These are phyloP conservation scores for Ophiostoma tasmaniense DNA, from an alignment of 2,329 filamentous ascomycete species.

Conservation along the genomic window DNA sequence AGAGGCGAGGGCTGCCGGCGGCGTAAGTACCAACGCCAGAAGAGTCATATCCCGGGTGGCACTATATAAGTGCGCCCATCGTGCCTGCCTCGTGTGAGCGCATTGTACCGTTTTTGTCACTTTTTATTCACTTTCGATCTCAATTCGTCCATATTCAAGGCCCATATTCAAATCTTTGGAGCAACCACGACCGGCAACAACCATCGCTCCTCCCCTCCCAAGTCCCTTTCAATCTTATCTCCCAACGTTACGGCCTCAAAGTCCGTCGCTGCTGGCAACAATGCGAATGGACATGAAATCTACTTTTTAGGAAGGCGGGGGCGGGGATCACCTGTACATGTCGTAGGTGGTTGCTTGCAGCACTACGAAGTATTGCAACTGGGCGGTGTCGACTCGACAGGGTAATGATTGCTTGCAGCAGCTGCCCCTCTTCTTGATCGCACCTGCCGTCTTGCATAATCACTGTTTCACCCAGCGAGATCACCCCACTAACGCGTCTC, in stretches of 20 bases:
- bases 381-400: conserved; percentile 2
- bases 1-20: neutral
- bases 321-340: conserved; percentile 10
- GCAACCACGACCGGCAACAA: neutral
- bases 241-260: neutral
- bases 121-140: neutral
- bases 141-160: neutral
- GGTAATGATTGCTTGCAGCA: neutral
- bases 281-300: conserved; percentile 9
- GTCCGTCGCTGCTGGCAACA: neutral
- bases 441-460: conserved; percentile 7
- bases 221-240: neutral
- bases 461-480: neutral
- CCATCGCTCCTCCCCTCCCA: neutral
- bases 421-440: neutral
- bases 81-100: neutral
- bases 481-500: neutral
- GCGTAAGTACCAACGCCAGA: neutral
- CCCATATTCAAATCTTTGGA: too few species aligned
- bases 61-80: neutral
- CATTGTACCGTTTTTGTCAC: neutral
- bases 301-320: conserved; percentile 18
- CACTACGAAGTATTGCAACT: neutral
- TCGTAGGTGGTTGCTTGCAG: neutral
- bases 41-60: neutral